phyloP scores from a whole-genome alignment of 2,329 filamentous ascomycete genomes.

The Hymenoscyphus salicellus region DNA sequence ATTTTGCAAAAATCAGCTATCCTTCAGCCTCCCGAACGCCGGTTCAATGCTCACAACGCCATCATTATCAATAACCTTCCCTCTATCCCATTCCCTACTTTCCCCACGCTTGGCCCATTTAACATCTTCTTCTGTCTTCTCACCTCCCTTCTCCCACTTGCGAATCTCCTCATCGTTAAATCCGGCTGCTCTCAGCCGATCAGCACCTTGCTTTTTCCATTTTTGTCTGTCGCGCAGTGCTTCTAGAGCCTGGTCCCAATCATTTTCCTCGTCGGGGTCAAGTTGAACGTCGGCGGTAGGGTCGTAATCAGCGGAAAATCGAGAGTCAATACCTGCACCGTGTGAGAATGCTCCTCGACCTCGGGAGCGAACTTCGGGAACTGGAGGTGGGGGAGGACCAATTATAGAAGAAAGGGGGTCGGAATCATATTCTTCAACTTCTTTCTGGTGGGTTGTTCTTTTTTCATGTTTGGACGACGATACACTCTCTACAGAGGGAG shows the following conservation, averaged over 20 bases:
- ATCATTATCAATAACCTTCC: slow-evolving; percentile 57
- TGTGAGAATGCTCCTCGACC: slow-evolving; percentile 66
- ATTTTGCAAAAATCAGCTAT: slow-evolving; percentile 7
- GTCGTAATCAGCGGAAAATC: slow-evolving; percentile 68
- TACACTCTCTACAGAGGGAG: slow-evolving; percentile 17
- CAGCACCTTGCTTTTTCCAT: slow-evolving; percentile 72
- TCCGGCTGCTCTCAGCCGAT: slow-evolving; percentile 71
- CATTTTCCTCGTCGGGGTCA: slow-evolving; percentile 52
- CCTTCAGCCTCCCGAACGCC: slow-evolving; percentile 31
- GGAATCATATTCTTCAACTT: slow-evolving; percentile 46
- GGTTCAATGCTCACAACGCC: slow-evolving; percentile 43
- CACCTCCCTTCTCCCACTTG: slow-evolving; percentile 64
- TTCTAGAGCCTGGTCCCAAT: slow-evolving; percentile 80
- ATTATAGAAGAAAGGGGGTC: slow-evolving; percentile 75
- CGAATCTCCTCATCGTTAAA: slow-evolving; percentile 73
- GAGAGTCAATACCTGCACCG: slow-evolving; percentile 69
- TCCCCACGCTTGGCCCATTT: slow-evolving; percentile 59
- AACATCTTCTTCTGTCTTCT: slow-evolving; percentile 63
- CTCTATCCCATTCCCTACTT: slow-evolving; percentile 62
- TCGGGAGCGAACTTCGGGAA: slow-evolving; percentile 48
- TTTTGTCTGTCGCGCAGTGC: slow-evolving; percentile 74
- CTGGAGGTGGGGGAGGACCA: slow-evolving; percentile 59
- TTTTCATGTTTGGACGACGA: slow-evolving; percentile 3
- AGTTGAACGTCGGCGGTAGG: slow-evolving; percentile 54
- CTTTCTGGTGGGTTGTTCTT: slow-evolving; percentile 14